Conservation (phyloP, 2,329 filamentous ascomycete species). For the Didymella sp. region DNA sequence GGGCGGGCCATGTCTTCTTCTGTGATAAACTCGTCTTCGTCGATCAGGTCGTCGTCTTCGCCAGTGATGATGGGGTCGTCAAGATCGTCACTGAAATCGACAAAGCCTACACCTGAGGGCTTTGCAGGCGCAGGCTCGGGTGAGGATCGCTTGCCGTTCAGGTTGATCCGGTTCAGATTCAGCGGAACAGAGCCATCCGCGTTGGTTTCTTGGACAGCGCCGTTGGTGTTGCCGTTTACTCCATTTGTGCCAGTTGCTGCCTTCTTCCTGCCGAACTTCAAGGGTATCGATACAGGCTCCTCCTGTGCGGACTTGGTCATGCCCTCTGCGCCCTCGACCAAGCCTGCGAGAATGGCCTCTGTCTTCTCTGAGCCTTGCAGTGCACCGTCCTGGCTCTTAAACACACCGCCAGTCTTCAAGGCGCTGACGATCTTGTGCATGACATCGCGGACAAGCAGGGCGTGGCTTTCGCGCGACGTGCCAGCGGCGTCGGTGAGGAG, state of each 20-base stretch:
- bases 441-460: slow-evolving; percentile 71
- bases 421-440: slow-evolving; percentile 73
- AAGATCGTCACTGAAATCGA: slow-evolving; percentile 71
- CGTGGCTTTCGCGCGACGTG: slow-evolving; percentile 65
- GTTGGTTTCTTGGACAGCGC: slow-evolving; percentile 32
- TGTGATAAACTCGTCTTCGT: slow-evolving; percentile 85
- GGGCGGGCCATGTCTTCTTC: slow-evolving; percentile 83
- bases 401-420: slow-evolving; percentile 71
- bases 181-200: slow-evolving; percentile 49
- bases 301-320: slow-evolving; percentile 76
- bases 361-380: slow-evolving; percentile 64
- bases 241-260: slow-evolving; percentile 40
- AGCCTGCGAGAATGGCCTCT: slow-evolving; percentile 85
- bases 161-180: slow-evolving; percentile 37
- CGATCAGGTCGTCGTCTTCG: slow-evolving; percentile 83
- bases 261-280: slow-evolving; percentile 72
- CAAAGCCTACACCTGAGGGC: slow-evolving; percentile 50
- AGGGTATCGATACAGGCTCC: slow-evolving; percentile 63
- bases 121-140: slow-evolving; percentile 43
- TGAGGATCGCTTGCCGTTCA: slow-evolving; percentile 54
- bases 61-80: slow-evolving; percentile 59
- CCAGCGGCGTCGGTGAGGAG: slow-evolving; percentile 81
- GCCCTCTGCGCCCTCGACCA: slow-evolving; percentile 68
- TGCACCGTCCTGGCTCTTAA: slow-evolving; percentile 72
- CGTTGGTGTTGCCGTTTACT: slow-evolving; percentile 28